Conservation (phyloP, 768 basidiomycete genomes). For the Ramaria sp. region DNA sequence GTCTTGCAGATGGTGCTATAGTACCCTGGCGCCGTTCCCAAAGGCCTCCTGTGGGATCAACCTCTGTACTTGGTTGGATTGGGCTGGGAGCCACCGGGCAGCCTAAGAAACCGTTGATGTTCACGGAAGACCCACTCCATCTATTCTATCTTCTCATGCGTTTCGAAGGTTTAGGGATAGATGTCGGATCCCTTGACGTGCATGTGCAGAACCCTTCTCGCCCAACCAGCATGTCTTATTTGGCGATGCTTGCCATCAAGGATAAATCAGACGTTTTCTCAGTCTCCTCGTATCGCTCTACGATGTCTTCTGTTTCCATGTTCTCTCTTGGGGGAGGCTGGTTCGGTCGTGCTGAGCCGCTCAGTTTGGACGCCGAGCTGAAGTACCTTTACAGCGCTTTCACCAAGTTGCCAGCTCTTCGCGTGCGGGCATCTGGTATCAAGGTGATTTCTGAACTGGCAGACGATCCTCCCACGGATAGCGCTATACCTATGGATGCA, state of each 20-base stretch:
- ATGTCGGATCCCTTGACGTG: constrained; percentile 73
- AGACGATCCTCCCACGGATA: constrained; percentile 57
- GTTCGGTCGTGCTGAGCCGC: constrained; percentile 55
- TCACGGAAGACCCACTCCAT: constrained; percentile 68
- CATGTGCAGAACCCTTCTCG: constrained; percentile 53
- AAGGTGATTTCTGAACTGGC: constrained; percentile 59
- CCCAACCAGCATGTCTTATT: constrained; percentile 17
- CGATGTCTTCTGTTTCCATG: constrained; percentile 63
- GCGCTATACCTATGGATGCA: constrained; percentile 67
- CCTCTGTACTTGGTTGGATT: constrained; percentile 8
- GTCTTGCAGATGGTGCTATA: constrained; percentile 55
- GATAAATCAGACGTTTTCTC: constrained; percentile 71
- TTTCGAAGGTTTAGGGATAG: constrained; percentile 68
- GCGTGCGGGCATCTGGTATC: constrained; percentile 36
- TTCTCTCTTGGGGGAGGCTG: constrained; percentile 64
- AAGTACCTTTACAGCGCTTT: constrained; percentile 84
- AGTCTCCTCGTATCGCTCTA: constrained; percentile 63
- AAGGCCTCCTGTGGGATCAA: constrained; percentile 15
- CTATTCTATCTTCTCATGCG: constrained; percentile 85
- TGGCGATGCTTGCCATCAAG: background rate
- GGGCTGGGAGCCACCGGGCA: constrained; percentile 21
- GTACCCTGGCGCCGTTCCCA: constrained; percentile 37
- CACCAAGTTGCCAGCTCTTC: constrained; percentile 78
- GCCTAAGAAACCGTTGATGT: constrained; percentile 44
- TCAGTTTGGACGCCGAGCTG: constrained; percentile 58